These are phyloP conservation scores for Diddensiella transvaalensis DNA, from an alignment of 805 yeast species.

Conservation along the genomic window DNA sequence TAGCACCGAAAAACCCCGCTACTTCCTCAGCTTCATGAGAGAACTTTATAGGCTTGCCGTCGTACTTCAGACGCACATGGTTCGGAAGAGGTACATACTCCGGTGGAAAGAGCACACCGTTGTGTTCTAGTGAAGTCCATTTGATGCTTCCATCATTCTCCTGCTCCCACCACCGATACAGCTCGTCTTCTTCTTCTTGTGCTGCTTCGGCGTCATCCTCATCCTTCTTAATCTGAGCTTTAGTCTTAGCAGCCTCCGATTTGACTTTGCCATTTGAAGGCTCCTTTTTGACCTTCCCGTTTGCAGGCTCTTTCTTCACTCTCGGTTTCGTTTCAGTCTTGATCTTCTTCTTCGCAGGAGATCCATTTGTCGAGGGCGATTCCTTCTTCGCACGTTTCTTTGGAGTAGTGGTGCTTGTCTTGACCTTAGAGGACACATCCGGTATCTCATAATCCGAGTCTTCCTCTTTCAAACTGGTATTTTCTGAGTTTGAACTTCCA, in stretches of 20 bases:
- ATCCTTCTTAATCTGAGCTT: conserved; percentile 3
- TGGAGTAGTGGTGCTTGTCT: neutral
- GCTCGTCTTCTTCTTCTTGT: conserved; percentile 52
- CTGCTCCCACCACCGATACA: conserved; percentile 75
- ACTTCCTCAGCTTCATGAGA: conserved; percentile 90
- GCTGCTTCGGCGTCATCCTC: neutral
- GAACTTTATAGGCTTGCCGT: conserved; percentile 68
- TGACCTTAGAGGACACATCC: neutral
- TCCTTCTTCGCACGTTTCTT: conserved; percentile 1
- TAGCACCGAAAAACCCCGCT: conserved; percentile 90
- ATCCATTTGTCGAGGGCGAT: conserved; percentile 5
- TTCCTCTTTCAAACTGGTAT: no score
- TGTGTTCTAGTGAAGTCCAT: conserved; percentile 84
- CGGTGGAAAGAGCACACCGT: conserved; percentile 93
- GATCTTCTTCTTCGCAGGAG: conserved; percentile 5
- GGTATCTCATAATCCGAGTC: neutral
- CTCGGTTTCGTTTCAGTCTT: conserved; percentile 4
- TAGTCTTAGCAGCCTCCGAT: neutral
- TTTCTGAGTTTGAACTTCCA: no score
- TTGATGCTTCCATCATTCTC: conserved; percentile 62
- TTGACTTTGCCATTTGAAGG: neutral
- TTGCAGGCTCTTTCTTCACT: neutral
- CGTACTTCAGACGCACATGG: conserved; percentile 69
- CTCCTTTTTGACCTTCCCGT: conserved; percentile 13
- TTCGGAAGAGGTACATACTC: conserved; percentile 82